Evolutionary conservation across 2,329 filamentous ascomycete genomes (phyloP), one percentile per base, ranked within the genome.

Genomic region (Apiospora rasikravindrae): DNA sequence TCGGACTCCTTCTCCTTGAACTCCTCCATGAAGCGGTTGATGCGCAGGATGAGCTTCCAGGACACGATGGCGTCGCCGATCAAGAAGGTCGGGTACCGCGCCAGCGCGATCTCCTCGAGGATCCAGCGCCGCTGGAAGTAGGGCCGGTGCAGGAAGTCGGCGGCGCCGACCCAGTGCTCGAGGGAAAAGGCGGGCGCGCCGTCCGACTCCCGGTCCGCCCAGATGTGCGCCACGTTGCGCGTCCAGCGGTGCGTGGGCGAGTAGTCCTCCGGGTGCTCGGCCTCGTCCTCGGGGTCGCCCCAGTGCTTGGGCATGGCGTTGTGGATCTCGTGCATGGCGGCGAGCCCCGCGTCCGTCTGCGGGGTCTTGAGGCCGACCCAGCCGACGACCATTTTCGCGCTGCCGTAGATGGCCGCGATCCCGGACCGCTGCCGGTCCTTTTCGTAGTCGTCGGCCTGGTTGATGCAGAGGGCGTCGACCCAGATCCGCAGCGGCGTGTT

Each of bases 91-190:
- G 77, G 74, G 49, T 82, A 80, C 3, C 78, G 76, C 1, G 80
- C 80, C 71, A 80, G 75, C 47, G 80, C 75, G 49, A 83, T 77
- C 73, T 83, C 81, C 68, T 80, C 80, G 8, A 83, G 74, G 47
- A 83, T 82, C 81, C 81, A 83, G 3, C 77, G 77, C 6, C 81
- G 79, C 47, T 80, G 79, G 70, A 83, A 83, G 71, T 80, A 83
- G 11, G 77, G 76, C 4, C 81, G 77, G 44, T 72, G 74, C 61
- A 82, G 72, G 45, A 83, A 82, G 51, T 78, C 78, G 7, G 37
- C 13, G 44, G 24, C 69, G 29, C 47, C 40, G 42, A 67, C 22
- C 45, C 45, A 67, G 61, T 26, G 29, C 14, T 42, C 68, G 33
- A 14, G 13, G 19, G 5, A 14, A 33, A 37, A 49, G 45, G 44